Percentiles rank a stretch among this genome's conserved stretches.
These are phyloP conservation scores for Vanrija sp. DNA, from an alignment of 1,284 basidiomycete genomes.

Conservation along the genomic window DNA sequence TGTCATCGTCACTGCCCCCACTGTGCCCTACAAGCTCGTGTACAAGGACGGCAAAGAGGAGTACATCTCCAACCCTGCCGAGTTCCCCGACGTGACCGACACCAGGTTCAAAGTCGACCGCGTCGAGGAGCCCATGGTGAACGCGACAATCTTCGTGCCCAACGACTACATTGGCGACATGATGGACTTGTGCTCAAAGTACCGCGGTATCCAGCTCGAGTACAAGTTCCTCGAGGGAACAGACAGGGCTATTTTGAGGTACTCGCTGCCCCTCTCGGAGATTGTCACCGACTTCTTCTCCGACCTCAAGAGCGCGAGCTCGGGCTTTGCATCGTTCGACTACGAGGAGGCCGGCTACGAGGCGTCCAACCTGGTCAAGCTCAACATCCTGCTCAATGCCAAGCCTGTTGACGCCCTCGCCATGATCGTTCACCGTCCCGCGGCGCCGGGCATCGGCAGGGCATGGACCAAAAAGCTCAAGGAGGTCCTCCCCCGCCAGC, in stretches of 20 bases:
- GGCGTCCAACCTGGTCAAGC: conserved; percentile 74
- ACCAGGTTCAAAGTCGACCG: conserved; percentile 61
- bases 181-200: conserved; percentile 82
- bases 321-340: conserved; percentile 89
- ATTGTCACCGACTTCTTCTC: conserved; percentile 93
- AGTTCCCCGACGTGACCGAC: conserved; percentile 79
- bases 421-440: conserved; percentile 70
- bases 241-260: conserved; percentile 68
- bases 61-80: conserved; percentile 81
- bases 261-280: conserved; percentile 73
- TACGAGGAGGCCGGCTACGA: conserved; percentile 89
- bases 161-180: conserved; percentile 80
- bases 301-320: conserved; percentile 74
- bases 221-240: conserved; percentile 68
- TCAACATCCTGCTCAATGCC: conserved; percentile 80
- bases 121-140: conserved; percentile 76
- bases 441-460: conserved; percentile 66
- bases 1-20: conserved; percentile 86
- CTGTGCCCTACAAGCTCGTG: conserved; percentile 86
- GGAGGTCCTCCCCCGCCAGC: conserved; percentile 83
- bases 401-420: conserved; percentile 89
- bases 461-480: conserved; percentile 86
- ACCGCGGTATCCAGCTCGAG: conserved; percentile 71
- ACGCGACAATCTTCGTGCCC: conserved; percentile 87
- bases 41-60: conserved; percentile 63